Evolutionary conservation across 208 protist genomes (phyloP).

Genomic region (Porcisia hertigi): DNA sequence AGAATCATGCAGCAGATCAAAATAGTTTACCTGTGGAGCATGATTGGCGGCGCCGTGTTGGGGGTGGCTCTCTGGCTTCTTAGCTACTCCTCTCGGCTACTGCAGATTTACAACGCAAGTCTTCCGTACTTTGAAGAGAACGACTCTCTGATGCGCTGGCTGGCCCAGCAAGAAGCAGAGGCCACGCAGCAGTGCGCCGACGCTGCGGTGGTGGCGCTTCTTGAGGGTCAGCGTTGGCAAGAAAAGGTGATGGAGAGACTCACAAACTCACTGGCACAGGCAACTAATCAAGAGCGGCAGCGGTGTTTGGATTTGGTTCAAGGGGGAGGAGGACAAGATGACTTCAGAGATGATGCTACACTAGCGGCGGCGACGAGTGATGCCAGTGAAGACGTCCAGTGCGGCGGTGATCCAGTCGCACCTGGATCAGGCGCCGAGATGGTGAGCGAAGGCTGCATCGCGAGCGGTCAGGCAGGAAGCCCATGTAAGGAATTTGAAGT

Average conservation of each 20-base stretch:
- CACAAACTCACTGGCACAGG: not conserved
- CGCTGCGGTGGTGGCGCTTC: not conserved
- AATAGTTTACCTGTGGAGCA: constrained; percentile 27
- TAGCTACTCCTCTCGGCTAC: constrained; percentile 9
- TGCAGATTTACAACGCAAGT: constrained; percentile 17
- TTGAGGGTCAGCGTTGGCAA: constrained; percentile 1
- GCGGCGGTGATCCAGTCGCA: not conserved
- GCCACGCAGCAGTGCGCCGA: constrained; percentile 1
- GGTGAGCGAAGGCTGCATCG: not conserved
- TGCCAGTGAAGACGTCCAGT: not conserved
- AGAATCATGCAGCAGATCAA: constrained; percentile 10
- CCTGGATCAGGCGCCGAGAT: not conserved
- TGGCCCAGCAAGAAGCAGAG: not conserved
- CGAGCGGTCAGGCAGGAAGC: not conserved
- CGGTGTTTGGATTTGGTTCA: not conserved
- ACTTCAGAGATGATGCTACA: not conserved
- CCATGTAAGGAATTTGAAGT: not conserved
- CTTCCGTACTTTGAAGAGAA: constrained; percentile 9
- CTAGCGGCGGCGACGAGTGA: not conserved
- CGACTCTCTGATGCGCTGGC: constrained; percentile 7
- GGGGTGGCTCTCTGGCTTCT: constrained; percentile 27
- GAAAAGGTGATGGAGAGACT: not conserved
- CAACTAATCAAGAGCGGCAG: not conserved
- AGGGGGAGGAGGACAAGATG: not conserved
- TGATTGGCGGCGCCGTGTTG: constrained; percentile 16